Evolutionary conservation across 2,329 filamentous ascomycete species (phyloP), one percentile per base, ranked within the genome.

Genomic region (Calonectria naviculata): DNA sequence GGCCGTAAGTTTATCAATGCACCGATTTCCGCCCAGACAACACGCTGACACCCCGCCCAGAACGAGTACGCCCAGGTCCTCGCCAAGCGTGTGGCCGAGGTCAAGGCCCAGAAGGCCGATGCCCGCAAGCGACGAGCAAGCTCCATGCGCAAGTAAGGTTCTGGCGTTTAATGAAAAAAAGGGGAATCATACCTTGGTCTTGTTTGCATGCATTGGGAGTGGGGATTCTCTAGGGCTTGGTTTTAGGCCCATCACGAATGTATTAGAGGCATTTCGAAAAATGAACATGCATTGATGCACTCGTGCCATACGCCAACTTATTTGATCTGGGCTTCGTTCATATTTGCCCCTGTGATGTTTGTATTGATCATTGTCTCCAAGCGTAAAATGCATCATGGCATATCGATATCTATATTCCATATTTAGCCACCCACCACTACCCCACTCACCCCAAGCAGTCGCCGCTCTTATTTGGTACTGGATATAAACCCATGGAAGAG

Each of bases 61-160:
- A 95, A 94, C 89, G 97, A 99, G 89, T 99, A 99, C 88, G 93
- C 95, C 81, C 92, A 96, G 88, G 88, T 98, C 86, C 92, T 99
- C 76, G 95, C 97, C 89, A 97, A 97, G 94, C 97, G 97, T 89
- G 94, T 98, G 83, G 90, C 92, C 84, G 97, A 99, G 90, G 94
- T 95, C 90, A 98, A 98, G 92, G 90, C 93, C 85, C 93, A 93
- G 88, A 96, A 97, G 90, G 93, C 92, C 81, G 96, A 98, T 89
- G 89, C 93, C 86, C 94, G 95, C 90, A 98, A 98, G 95, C 93
- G 97, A 86, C 92, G 97, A 85, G 96, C 96, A 82, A 97, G 94
- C 86, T 98, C 96, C 83, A 95, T 97, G 93, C 92, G 90, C 90
- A 96, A 96, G 89, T 95, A 94, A 88, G 89, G 71, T 75, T 78